phyloP scores from a whole-genome alignment of 345 rosid genomes.

The Rhodamnia rubescens region DNA sequence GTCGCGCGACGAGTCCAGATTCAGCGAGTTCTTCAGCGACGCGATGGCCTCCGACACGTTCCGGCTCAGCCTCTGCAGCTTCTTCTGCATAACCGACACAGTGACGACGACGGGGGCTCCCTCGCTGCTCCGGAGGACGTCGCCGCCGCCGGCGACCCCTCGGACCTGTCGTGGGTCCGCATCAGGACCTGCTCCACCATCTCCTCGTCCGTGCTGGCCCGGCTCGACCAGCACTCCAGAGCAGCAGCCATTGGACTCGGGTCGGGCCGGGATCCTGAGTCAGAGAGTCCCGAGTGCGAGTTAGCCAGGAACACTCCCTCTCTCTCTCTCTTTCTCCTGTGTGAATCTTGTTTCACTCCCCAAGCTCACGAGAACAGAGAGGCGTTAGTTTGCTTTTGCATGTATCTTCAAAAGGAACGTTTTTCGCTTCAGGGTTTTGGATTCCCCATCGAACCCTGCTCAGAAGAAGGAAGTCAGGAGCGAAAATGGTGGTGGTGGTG shows the following conservation, averaged over 20 bases:
- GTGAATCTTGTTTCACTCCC: not conserved
- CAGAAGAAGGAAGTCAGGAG: not conserved
- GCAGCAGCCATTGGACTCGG: constrained; percentile 70
- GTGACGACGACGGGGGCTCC: constrained; percentile 17
- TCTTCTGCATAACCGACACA: constrained; percentile 51
- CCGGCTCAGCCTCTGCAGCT: constrained; percentile 67
- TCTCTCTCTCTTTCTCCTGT: not conserved
- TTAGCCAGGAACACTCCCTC: not conserved
- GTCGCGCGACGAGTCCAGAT: constrained; percentile 54
- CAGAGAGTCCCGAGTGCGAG: not conserved
- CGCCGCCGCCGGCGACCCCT: constrained; percentile 15
- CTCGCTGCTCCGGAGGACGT: not conserved
- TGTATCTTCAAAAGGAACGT: not conserved
- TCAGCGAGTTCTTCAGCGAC: constrained; percentile 80
- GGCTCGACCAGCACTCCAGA: constrained; percentile 90
- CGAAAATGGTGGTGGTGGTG: not conserved
- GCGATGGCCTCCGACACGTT: constrained; percentile 87
- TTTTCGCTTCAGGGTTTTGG: not conserved
- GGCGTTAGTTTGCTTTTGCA: not conserved
- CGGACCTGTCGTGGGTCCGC: constrained; percentile 76
- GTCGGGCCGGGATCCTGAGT: not conserved
- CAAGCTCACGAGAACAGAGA: not conserved
- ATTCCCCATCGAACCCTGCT: not conserved
- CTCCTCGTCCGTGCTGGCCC: constrained; percentile 83
- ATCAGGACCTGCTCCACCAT: constrained; percentile 88